Percentiles rank a stretch among this genome's conserved stretches.
These are phyloP conservation scores for Tieghemostelium lacteum DNA, from an alignment of 78 protist species.

Conservation along the genomic window DNA sequence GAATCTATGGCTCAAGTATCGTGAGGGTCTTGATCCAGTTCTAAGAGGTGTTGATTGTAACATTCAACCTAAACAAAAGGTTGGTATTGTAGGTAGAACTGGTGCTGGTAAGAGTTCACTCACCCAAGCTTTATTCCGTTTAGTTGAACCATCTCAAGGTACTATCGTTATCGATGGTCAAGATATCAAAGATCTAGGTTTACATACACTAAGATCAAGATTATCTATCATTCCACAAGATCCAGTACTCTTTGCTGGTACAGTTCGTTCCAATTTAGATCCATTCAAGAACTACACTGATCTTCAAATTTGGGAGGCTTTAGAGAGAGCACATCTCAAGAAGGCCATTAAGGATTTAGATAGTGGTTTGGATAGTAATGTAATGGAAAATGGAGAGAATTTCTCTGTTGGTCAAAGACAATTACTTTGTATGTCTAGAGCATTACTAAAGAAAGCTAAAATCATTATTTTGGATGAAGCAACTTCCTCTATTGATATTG, in stretches of 20 bases:
- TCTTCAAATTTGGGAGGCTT: constrained; percentile 79
- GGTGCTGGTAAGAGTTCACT: constrained; percentile 89
- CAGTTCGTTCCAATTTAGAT: constrained; percentile 65
- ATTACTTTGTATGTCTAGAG: constrained; percentile 95
- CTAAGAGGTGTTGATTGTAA: constrained; percentile 46
- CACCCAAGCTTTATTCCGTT: constrained; percentile 82
- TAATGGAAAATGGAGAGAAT: constrained; percentile 88
- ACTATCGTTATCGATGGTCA: constrained; percentile 82
- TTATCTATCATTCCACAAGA: constrained; percentile 95
- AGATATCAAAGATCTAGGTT: constrained; percentile 63
- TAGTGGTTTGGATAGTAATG: constrained; percentile 54
- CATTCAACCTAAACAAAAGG: constrained; percentile 79
- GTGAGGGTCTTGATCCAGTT: constrained; percentile 79
- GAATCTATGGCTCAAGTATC: constrained; percentile 84
- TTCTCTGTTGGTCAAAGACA: constrained; percentile 95
- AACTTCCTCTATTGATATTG: constrained; percentile 91
- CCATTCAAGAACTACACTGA: constrained; percentile 87
- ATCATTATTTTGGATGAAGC: constrained; percentile 94
- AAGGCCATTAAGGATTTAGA: constrained; percentile 15
- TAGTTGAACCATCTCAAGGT: constrained; percentile 79
- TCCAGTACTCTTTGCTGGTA: constrained; percentile 92
- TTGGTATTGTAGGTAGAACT: constrained; percentile 94
- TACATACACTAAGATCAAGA: constrained; percentile 74
- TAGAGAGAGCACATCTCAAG: constrained; percentile 82
- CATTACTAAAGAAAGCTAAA: constrained; percentile 72